Evolutionary conservation across 176 grass and related monocot genomes (phyloP), one percentile per base, ranked within the genome.

Genomic region (Musa beccarii): DNA sequence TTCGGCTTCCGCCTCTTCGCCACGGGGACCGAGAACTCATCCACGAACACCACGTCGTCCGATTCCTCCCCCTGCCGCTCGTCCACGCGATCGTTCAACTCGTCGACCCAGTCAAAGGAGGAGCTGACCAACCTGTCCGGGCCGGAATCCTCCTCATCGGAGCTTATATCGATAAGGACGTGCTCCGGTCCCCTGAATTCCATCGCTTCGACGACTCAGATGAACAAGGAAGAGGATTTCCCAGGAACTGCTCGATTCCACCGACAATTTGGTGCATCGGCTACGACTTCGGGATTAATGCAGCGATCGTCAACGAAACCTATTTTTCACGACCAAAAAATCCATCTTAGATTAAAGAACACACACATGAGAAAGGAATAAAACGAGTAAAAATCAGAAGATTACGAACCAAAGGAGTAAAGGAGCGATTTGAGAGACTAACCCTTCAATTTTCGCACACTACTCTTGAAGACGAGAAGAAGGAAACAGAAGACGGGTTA

Each of bases 111-210:
- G 10, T 16, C 66, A 23, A 83, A 17, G 19, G 77, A 15, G 9
- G 82, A 83, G 11, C 64, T 49, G 23, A 78, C 68, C 28, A 14
- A 63, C 7, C 11, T 66, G 2, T 13, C 68, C 12, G 64, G 11
- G 20, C 55, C 34, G 51, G 52, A 9, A 24, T 91, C 86, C 17
- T 99, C 96, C 54, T 99, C 96, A 16, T 93, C 96, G n/a, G 96
- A 99, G 84, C 96, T 95, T 68, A 99, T 88, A 1, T 99, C 96
- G 67, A 99, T 89, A 53, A 89, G 24, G 78, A 59, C 81, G 23
- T 54, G 53, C 51, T 22, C 80, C 16, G 76, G 72, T 16, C 72
- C 83, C 96, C 89, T 94, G 34, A 50, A 0, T 19, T 43, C 8
- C 19, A 20, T 19, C 8, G 59, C 59, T 43, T 17, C 66, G 25